Percentiles rank a stretch among this genome's conserved stretches.
Conservation (phyloP, 2,329 filamentous ascomycete species). For the Pestalotiopsis fici region DNA sequence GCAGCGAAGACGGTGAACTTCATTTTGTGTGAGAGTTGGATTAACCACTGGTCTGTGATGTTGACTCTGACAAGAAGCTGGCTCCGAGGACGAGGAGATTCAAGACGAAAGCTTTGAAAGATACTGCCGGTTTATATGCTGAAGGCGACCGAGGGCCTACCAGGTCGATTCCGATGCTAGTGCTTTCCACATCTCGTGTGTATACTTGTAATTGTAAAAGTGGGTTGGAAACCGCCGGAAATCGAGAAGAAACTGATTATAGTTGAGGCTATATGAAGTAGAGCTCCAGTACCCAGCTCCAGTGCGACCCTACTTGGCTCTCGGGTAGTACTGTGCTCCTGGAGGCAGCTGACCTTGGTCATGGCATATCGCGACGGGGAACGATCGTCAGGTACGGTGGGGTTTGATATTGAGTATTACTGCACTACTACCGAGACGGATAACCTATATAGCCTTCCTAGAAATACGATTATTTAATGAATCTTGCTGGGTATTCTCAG, state of each 20-base stretch:
- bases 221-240: constrained; percentile 8
- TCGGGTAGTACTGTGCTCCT: background rate
- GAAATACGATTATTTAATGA: background rate
- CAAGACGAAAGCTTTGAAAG: background rate
- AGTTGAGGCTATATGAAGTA: background rate
- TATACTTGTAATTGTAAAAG: background rate
- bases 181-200: no score
- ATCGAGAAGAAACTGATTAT: background rate
- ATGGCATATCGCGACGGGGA: background rate
- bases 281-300: background rate
- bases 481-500: no score
- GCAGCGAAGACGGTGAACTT: constrained; percentile 21
- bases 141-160: background rate
- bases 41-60: background rate
- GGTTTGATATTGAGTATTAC: no score
- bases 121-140: background rate
- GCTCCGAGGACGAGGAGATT: background rate
- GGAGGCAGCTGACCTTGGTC: background rate
- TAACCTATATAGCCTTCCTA: background rate
- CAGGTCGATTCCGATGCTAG: no score
- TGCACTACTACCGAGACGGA: background rate
- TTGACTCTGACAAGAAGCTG: background rate
- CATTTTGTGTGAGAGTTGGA: constrained; percentile 16
- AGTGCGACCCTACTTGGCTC: constrained; percentile 1
- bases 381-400: background rate